A percentile compares a stretch with the other conserved stretches of the same genome.
Conservation (phyloP, 1,139 yeast genomes). For the Debaryomyces fabryi region DNA sequence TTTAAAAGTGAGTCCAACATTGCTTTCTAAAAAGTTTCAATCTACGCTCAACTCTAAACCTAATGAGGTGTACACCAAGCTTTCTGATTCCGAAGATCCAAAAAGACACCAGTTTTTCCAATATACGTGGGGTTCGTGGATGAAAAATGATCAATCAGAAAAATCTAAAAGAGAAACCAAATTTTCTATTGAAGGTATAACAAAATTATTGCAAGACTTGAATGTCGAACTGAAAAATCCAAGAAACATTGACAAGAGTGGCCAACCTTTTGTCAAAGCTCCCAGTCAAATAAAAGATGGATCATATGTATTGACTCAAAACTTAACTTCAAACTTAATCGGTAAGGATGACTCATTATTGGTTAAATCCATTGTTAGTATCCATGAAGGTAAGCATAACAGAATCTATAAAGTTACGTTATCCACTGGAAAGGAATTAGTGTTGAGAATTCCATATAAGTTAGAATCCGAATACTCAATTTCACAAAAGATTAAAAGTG, state of each 20-base stretch:
- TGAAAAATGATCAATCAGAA: conserved; percentile 73
- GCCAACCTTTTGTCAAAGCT: conserved; percentile 26
- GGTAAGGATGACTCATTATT: conserved; percentile 49
- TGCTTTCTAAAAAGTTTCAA: conserved; percentile 14
- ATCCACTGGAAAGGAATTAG: conserved; percentile 61
- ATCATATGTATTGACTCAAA: conserved; percentile 47
- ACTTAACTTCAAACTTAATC: conserved; percentile 40
- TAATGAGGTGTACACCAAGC: conserved; percentile 49
- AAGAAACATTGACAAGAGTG: conserved; percentile 26
- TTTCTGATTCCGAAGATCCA: conserved; percentile 67
- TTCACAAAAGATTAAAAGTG: conserved; percentile 73
- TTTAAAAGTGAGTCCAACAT: not conserved
- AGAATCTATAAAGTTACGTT: conserved; percentile 75
- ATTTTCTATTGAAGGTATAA: conserved; percentile 79
- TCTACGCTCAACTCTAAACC: conserved; percentile 26
- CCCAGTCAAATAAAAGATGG: conserved; percentile 48
- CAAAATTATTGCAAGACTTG: conserved; percentile 48
- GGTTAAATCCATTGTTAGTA: conserved; percentile 74
- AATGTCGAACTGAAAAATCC: conserved; percentile 29
- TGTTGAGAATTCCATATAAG: conserved; percentile 84
- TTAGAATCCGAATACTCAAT: conserved; percentile 65
- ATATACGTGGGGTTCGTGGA: conserved; percentile 96
- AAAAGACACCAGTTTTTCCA: conserved; percentile 75
- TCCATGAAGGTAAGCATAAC: conserved; percentile 94
- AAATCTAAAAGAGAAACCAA: conserved; percentile 77